Evolutionary conservation across 345 rosid species (phyloP).

Genomic region (Lepidium aucheri): DNA sequence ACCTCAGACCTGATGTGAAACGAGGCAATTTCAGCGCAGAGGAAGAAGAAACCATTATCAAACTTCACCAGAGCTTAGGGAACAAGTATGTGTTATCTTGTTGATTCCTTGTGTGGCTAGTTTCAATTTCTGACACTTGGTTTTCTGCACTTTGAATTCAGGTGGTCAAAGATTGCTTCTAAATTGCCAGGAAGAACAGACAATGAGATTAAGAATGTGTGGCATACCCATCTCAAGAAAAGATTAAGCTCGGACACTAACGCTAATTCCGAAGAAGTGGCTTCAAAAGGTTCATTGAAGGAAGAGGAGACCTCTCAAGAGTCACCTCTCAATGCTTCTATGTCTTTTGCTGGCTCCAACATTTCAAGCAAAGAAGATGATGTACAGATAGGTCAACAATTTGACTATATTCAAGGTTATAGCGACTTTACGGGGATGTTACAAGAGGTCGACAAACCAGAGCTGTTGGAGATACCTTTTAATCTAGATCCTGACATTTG

Average conservation of each 20-base stretch:
- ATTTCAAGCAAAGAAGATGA: slow-evolving; percentile 15
- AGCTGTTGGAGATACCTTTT: slow-evolving; percentile 35
- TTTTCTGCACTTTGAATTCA: slow-evolving; percentile 8
- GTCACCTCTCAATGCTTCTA: slow-evolving; percentile 26
- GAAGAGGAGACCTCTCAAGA: slow-evolving; percentile 29
- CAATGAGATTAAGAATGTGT: slow-evolving; percentile 51
- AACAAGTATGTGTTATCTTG: slow-evolving; percentile 17
- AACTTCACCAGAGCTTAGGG: slow-evolving; percentile 27
- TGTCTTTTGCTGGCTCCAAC: slow-evolving; percentile 35
- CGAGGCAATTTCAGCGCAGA: slow-evolving; percentile 29
- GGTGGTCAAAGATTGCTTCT: slow-evolving; percentile 51
- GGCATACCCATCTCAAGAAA: slow-evolving; percentile 50
- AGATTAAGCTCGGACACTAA: slow-evolving; percentile 15
- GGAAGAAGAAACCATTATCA: slow-evolving; percentile 30
- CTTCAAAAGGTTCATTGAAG: slow-evolving; percentile 14
- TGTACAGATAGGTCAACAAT: neutral
- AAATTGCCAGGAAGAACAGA: slow-evolving; percentile 42
- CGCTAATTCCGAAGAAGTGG: slow-evolving; percentile 4
- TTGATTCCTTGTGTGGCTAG: neutral
- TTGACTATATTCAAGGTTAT: slow-evolving; percentile 1
- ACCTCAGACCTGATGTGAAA: slow-evolving; percentile 31
- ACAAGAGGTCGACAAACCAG: slow-evolving; percentile 68
- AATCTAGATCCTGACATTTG: slow-evolving; percentile 59
- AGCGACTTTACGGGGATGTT: slow-evolving; percentile 6
- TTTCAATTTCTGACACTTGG: neutral